Percentiles rank a stretch among this genome's conserved stretches.
phyloP scores from a whole-genome alignment of 805 yeast species.

The Suhomyces prunicola region DNA sequence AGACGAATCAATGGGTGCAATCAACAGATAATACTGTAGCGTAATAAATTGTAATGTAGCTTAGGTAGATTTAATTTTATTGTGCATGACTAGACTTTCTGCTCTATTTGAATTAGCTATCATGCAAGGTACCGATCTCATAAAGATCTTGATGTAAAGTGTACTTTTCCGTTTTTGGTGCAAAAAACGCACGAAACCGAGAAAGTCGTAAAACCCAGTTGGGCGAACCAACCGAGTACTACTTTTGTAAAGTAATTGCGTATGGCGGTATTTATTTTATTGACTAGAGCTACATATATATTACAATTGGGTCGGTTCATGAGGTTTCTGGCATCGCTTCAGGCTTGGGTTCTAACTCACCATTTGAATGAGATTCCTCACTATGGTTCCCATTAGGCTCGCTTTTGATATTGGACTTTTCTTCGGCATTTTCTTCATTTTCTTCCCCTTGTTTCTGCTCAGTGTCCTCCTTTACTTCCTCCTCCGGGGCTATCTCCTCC shows the following conservation, averaged over 20 bases:
- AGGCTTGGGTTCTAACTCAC: background rate
- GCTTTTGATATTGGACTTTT: background rate
- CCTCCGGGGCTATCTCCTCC: constrained; percentile 2
- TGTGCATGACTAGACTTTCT: background rate
- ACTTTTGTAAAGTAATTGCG: too few relatives aligned
- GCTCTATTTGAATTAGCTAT: background rate
- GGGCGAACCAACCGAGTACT: background rate
- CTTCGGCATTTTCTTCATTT: constrained; percentile 3
- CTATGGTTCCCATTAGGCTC: background rate
- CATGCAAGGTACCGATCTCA: background rate
- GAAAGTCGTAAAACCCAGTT: background rate
- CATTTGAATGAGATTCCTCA: background rate
- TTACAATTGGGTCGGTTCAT: background rate
- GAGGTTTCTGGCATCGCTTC: background rate
- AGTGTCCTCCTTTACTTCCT: constrained; percentile 3
- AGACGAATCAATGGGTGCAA: background rate
- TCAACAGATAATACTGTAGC: background rate
- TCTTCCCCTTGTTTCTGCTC: constrained; percentile 3
- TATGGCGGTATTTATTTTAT: background rate
- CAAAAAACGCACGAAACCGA: background rate
- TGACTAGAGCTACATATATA: background rate
- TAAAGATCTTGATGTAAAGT: background rate
- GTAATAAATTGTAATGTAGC: too few relatives aligned
- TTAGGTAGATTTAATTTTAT: too few relatives aligned
- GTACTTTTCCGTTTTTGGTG: background rate